These are phyloP conservation scores for Abelmoschus esculentus DNA, from an alignment of 345 rosid species.

Conservation along the genomic window DNA sequence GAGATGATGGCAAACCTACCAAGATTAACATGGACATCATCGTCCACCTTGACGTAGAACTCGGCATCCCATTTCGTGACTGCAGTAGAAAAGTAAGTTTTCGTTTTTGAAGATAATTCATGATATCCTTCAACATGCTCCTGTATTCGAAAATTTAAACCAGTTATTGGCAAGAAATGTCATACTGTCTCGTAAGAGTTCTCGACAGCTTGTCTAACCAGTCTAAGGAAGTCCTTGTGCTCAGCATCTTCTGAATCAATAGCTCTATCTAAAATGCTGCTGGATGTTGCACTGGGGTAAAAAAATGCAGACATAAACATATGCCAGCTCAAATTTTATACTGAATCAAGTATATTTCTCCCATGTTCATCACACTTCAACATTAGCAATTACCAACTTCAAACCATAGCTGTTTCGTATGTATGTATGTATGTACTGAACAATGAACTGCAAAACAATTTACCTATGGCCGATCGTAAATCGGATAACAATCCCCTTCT, in stretches of 20 bases:
- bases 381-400: no score
- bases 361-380: no score
- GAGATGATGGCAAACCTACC: slow-evolving; percentile 34
- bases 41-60: slow-evolving; percentile 89
- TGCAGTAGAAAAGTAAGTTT: slow-evolving; percentile 79
- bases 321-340: no score
- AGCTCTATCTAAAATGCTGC: slow-evolving; percentile 22
- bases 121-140: no score
- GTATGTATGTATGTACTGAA: no score
- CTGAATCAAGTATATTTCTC: no score
- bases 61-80: slow-evolving; percentile 97
- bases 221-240: slow-evolving; percentile 26
- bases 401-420: no score
- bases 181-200: slow-evolving; percentile 18
- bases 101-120: slow-evolving; percentile 4
- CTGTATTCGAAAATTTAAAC: no score
- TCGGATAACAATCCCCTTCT: slow-evolving; percentile 26
- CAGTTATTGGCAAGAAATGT: no score
- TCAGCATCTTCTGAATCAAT: slow-evolving; percentile 94
- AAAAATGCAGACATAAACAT: neutral
- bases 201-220: slow-evolving; percentile 76
- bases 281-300: slow-evolving; percentile 78
- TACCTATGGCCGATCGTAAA: slow-evolving; percentile 99
- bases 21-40: slow-evolving; percentile 96
- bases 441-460: neutral